Evolutionary conservation across 805 yeast genomes (phyloP).

Genomic region (Kodamaea neixiangensis): DNA sequence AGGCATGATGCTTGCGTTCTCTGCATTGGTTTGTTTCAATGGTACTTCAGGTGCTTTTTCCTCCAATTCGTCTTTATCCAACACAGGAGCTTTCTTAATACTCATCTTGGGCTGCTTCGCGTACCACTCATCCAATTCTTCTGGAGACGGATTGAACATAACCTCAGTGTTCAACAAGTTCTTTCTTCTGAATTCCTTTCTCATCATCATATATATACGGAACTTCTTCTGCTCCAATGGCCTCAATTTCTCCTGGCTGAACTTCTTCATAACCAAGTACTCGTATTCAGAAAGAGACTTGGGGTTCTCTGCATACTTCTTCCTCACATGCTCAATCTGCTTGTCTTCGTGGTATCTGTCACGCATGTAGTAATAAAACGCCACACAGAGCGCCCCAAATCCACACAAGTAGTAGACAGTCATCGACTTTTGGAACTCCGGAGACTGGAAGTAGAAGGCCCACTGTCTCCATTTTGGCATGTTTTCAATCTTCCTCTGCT

Average conservation of each 20-base stretch:
- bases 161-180: slow-evolving; percentile 33
- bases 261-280: slow-evolving; percentile 57
- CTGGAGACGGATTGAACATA: slow-evolving; percentile 43
- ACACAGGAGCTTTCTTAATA: slow-evolving; percentile 26
- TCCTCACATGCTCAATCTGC: slow-evolving; percentile 48
- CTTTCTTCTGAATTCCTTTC: slow-evolving; percentile 45
- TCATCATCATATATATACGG: slow-evolving; percentile 57
- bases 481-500: slow-evolving; percentile 27
- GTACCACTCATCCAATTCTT: slow-evolving; percentile 45
- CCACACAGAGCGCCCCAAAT: slow-evolving; percentile 54
- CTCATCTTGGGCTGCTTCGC: slow-evolving; percentile 31
- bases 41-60: slow-evolving; percentile 16
- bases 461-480: slow-evolving; percentile 41
- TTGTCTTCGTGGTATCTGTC: slow-evolving; percentile 66
- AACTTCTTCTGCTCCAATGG: slow-evolving; percentile 64
- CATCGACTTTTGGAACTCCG: slow-evolving; percentile 57
- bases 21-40: slow-evolving; percentile 30
- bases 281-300: slow-evolving; percentile 61
- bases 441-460: slow-evolving; percentile 47
- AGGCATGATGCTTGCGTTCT: slow-evolving; percentile 53
- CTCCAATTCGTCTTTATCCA: slow-evolving; percentile 15
- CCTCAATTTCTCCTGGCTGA: slow-evolving; percentile 57
- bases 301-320: slow-evolving; percentile 38
- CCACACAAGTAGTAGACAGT: slow-evolving; percentile 65
- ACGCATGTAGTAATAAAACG: slow-evolving; percentile 66